These are phyloP conservation scores for Trapa bicornis DNA, from an alignment of 345 rosid species.

Conservation along the genomic window DNA sequence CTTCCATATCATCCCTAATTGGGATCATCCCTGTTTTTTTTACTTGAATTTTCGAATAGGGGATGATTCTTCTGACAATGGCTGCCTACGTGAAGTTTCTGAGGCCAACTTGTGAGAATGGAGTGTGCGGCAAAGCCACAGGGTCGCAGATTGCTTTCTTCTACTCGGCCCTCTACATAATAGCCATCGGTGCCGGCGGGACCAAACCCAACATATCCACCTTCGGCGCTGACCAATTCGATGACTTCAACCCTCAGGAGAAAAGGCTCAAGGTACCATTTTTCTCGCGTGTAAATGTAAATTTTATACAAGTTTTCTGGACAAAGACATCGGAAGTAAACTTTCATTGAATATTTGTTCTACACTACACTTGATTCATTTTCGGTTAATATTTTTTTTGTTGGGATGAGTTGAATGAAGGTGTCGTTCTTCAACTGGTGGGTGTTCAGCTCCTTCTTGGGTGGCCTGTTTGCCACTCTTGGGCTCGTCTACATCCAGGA, in stretches of 20 bases:
- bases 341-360: too few species aligned
- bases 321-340: too few species aligned
- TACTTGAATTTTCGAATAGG: conserved; percentile 25
- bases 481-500: conserved; percentile 87
- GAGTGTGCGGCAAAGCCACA: conserved; percentile 67
- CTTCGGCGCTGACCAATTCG: conserved; percentile 95
- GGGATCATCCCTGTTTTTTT: too few species aligned
- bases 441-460: conserved; percentile 83
- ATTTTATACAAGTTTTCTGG: too few species aligned
- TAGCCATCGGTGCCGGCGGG: conserved; percentile 81
- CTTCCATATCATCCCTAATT: too few species aligned
- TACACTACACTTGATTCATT: too few species aligned
- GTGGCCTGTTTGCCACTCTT: conserved; percentile 60
- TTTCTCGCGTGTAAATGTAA: not conserved
- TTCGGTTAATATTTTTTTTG: not conserved
- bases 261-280: conserved; percentile 34
- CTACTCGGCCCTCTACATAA: conserved; percentile 60
- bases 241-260: conserved; percentile 42
- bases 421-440: conserved; percentile 90
- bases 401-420: not conserved
- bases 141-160: conserved; percentile 50
- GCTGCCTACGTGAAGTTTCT: conserved; percentile 56
- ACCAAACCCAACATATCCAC: conserved; percentile 92
- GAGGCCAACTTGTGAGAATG: conserved; percentile 49
- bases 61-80: conserved; percentile 70